A percentile compares a stretch with the other conserved stretches of the same genome.
Conservation (phyloP, 208 protist genomes). For the Crithidia acanthocephali region DNA sequence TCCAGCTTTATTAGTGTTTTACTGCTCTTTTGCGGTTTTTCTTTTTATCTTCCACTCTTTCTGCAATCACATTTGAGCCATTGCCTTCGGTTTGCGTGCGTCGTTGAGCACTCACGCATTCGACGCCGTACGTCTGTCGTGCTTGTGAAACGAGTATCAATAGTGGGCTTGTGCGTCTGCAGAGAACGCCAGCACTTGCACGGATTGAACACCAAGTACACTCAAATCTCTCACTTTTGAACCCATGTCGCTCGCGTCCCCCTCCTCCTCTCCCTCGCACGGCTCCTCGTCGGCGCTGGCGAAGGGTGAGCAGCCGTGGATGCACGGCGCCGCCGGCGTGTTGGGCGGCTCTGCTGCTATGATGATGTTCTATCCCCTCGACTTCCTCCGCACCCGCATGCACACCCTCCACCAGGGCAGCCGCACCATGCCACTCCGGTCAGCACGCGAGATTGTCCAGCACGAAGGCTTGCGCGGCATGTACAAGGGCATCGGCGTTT, state of each 20-base stretch:
- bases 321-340: constrained; percentile 77
- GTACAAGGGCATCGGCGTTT: constrained; percentile 77
- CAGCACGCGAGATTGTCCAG: constrained; percentile 51
- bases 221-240: too few relatives aligned
- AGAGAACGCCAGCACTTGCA: too few relatives aligned
- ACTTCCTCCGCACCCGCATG: constrained; percentile 86
- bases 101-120: too few relatives aligned
- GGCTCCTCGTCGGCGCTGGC: neutral
- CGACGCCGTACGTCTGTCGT: neutral
- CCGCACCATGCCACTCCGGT: constrained; percentile 47
- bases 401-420: constrained; percentile 69
- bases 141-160: neutral
- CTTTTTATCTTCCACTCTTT: too few relatives aligned
- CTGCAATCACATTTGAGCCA: too few relatives aligned
- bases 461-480: constrained; percentile 74
- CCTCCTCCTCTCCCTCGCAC: neutral
- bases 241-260: neutral
- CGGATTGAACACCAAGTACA: too few relatives aligned
- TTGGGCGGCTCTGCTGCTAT: constrained; percentile 67
- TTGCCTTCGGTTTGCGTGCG: too few relatives aligned
- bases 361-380: constrained; percentile 85
- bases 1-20: too few relatives aligned
- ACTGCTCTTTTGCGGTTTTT: neutral
- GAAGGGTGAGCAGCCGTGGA: constrained; percentile 53
- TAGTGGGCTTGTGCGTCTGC: too few relatives aligned